A percentile compares a stretch with the other conserved stretches of the same genome.
Evolutionary conservation across 805 yeast species (phyloP).

Genomic region (Kregervanrija delftensis): DNA sequence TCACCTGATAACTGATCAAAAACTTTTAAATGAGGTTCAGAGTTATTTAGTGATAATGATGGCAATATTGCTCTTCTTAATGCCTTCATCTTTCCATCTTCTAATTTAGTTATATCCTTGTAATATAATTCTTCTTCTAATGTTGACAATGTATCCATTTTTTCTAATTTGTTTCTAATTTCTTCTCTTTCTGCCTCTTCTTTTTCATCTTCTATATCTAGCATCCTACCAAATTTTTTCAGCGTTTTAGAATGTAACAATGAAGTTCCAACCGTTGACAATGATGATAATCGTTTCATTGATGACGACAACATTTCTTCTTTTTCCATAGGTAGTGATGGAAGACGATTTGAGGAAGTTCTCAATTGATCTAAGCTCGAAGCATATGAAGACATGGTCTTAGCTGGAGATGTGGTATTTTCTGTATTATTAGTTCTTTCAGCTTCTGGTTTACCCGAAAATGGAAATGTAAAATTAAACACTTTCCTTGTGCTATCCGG

Average conservation of each 20-base stretch:
- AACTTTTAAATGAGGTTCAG: slow-evolving; percentile 30
- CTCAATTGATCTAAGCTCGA: too few species aligned
- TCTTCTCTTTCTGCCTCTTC: slow-evolving; percentile 26
- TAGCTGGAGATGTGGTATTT: too few species aligned
- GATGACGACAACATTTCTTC: too few species aligned
- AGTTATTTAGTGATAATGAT: slow-evolving; percentile 12
- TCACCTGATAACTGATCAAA: slow-evolving; percentile 69
- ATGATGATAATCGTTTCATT: neutral
- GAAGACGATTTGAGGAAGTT: too few species aligned
- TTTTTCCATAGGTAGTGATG: too few species aligned
- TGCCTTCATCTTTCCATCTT: slow-evolving; percentile 64
- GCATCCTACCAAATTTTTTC: slow-evolving; percentile 6
- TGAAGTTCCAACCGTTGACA: neutral
- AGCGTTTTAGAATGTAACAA: neutral
- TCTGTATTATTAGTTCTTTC: too few species aligned
- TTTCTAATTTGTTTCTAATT: slow-evolving; percentile 35
- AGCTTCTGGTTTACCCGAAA: slow-evolving; percentile 31
- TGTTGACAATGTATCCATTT: slow-evolving; percentile 54
- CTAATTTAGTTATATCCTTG: slow-evolving; percentile 48
- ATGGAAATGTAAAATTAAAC: slow-evolving; percentile 54
- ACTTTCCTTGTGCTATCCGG: slow-evolving; percentile 22
- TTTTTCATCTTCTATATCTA: slow-evolving; percentile 9
- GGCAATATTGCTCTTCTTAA: slow-evolving; percentile 50
- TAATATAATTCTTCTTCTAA: slow-evolving; percentile 57
- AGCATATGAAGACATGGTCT: too few species aligned